These are phyloP conservation scores for Leccinum longicurvipes DNA, from an alignment of 768 basidiomycete genomes.

Conservation along the genomic window DNA sequence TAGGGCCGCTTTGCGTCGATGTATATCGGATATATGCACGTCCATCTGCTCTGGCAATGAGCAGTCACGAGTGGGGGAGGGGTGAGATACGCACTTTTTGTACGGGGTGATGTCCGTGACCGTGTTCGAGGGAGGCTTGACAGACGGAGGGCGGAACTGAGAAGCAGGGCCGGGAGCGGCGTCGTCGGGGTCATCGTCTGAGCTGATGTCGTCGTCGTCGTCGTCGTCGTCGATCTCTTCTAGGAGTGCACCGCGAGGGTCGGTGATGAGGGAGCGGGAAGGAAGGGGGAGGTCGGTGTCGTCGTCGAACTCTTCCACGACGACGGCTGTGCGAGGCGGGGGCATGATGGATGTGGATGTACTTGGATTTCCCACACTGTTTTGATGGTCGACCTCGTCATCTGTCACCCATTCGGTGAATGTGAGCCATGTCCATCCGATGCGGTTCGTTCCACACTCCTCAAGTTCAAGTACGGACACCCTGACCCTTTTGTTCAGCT, in stretches of 20 bases:
- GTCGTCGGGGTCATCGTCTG: conserved; percentile 25
- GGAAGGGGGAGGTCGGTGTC: conserved; percentile 90
- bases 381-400: conserved; percentile 15
- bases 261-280: conserved; percentile 57
- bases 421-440: conserved; percentile 65
- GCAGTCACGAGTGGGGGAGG: not conserved
- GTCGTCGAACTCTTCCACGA: conserved; percentile 86
- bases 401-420: conserved; percentile 54
- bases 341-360: conserved; percentile 44
- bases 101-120: conserved; percentile 79
- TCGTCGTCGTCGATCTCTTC: conserved; percentile 69
- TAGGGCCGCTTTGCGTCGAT: conserved; percentile 93
- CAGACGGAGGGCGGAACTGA: conserved; percentile 33
- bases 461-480: not conserved
- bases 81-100: conserved; percentile 59
- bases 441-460: conserved; percentile 41
- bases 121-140: conserved; percentile 32
- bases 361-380: conserved; percentile 26
- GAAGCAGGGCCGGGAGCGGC: conserved; percentile 55
- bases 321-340: conserved; percentile 71
- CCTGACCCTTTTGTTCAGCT: conserved; percentile 44
- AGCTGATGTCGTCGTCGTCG: conserved; percentile 47
- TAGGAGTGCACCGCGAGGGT: conserved; percentile 70
- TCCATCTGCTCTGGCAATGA: conserved; percentile 61
- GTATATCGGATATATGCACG: conserved; percentile 95